phyloP scores from a whole-genome alignment of 345 rosid species.

The Brassica nigra region DNA sequence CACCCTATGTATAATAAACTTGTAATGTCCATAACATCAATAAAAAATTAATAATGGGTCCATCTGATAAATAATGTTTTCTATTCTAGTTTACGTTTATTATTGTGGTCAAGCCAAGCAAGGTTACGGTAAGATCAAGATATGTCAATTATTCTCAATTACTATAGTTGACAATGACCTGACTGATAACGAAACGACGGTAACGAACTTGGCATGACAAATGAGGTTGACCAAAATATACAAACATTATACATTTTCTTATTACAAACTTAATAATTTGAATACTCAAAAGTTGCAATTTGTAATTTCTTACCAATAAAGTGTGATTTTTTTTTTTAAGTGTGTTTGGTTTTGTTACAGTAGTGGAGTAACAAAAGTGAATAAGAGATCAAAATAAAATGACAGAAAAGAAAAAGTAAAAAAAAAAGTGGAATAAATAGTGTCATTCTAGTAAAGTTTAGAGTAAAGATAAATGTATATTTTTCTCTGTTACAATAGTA shows the following conservation, averaged over 20 bases:
- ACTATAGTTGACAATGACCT: conserved; percentile 36
- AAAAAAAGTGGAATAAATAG: too few species aligned
- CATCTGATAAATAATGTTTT: background rate
- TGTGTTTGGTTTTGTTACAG: too few species aligned
- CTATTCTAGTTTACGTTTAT: conserved; percentile 20
- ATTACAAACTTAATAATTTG: background rate
- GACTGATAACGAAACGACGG: conserved; percentile 32
- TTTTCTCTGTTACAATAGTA: too few species aligned
- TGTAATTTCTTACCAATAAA: too few species aligned
- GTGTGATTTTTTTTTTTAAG: too few species aligned
- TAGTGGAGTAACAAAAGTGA: too few species aligned
- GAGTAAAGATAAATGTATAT: too few species aligned
- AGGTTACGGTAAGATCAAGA: conserved; percentile 29
- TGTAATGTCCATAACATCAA: too few species aligned
- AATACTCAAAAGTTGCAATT: background rate
- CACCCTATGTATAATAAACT: too few species aligned
- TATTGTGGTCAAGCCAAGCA: conserved; percentile 18
- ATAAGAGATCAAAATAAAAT: too few species aligned
- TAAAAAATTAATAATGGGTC: conserved; percentile 10
- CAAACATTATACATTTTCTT: background rate
- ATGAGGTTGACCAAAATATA: conserved; percentile 27
- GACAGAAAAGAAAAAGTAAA: too few species aligned
- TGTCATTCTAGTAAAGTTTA: too few species aligned
- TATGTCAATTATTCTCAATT: conserved; percentile 28
- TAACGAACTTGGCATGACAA: conserved; percentile 42